Conservation (phyloP, 1,139 yeast species). For the Kurtzmaniella quercitrusa region DNA sequence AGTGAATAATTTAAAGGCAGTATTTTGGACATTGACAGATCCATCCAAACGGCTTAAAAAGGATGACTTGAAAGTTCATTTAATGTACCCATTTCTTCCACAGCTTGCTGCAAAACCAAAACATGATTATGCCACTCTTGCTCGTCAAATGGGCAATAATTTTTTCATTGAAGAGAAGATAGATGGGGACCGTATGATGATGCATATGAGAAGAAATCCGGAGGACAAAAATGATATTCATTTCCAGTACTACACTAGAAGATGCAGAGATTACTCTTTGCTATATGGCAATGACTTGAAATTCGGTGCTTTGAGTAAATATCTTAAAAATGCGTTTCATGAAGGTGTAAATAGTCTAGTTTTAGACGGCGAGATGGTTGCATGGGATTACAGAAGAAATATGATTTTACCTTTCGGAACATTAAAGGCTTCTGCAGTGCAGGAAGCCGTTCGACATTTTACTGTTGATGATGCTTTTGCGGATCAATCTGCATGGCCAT, state of each 20-base stretch:
- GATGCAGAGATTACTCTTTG: slow-evolving; percentile 68
- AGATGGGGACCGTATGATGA: slow-evolving; percentile 86
- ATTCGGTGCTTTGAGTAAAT: slow-evolving; percentile 60
- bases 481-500: slow-evolving; percentile 48
- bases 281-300: slow-evolving; percentile 64
- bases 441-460: slow-evolving; percentile 43
- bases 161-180: slow-evolving; percentile 85
- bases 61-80: slow-evolving; percentile 42
- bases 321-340: slow-evolving; percentile 43
- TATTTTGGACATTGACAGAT: slow-evolving; percentile 57
- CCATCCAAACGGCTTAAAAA: slow-evolving; percentile 39
- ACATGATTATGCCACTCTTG: slow-evolving; percentile 44
- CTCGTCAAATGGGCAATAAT: slow-evolving; percentile 38
- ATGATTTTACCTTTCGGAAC: slow-evolving; percentile 75
- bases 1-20: slow-evolving; percentile 61
- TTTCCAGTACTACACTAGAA: slow-evolving; percentile 63
- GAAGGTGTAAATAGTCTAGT: slow-evolving; percentile 46
- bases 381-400: slow-evolving; percentile 64
- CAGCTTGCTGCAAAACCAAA: slow-evolving; percentile 60
- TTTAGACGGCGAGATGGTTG: slow-evolving; percentile 92
- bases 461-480: slow-evolving; percentile 35
- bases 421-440: slow-evolving; percentile 65
- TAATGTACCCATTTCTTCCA: slow-evolving; percentile 62
- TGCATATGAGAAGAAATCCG: slow-evolving; percentile 45
- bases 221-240: slow-evolving; percentile 6